Evolutionary conservation across 768 basidiomycete genomes (phyloP).

Genomic region (Pisolithus microcarpus): DNA sequence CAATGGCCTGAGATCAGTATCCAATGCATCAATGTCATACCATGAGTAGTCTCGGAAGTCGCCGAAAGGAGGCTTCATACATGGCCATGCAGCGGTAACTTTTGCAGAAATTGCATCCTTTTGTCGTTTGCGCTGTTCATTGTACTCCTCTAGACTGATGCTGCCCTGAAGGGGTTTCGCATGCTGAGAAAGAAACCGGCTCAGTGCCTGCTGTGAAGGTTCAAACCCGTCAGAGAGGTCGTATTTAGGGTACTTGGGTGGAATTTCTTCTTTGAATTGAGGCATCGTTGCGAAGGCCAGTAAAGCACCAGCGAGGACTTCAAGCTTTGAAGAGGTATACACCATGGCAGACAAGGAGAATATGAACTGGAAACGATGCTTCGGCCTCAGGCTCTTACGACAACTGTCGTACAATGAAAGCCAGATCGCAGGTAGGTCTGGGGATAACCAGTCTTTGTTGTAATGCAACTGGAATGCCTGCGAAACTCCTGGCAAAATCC

Average conservation of each 20-base stretch:
- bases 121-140: not conserved
- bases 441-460: constrained; percentile 16
- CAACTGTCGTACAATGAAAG: constrained; percentile 21
- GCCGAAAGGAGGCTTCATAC: not conserved
- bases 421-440: constrained; percentile 16
- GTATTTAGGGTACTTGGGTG: constrained; percentile 5
- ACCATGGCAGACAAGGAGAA: constrained; percentile 26
- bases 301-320: constrained; percentile 19
- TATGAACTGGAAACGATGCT: constrained; percentile 13
- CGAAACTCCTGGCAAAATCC: not conserved
- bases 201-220: constrained; percentile 1
- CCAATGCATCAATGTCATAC: constrained; percentile 2
- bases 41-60: not conserved
- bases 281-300: constrained; percentile 22
- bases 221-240: constrained; percentile 4
- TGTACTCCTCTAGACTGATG: constrained; percentile 5
- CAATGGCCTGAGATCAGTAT: not conserved
- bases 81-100: constrained; percentile 12
- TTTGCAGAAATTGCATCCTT: not conserved
- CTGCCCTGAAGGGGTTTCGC: not conserved
- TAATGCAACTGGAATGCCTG: constrained; percentile 5
- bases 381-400: constrained; percentile 1
- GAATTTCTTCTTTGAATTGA: constrained; percentile 3
- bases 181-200: not conserved
- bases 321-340: constrained; percentile 14